These are phyloP conservation scores for Arthrobotrys musiformis DNA, from an alignment of 2,329 filamentous ascomycete genomes.

Conservation along the genomic window DNA sequence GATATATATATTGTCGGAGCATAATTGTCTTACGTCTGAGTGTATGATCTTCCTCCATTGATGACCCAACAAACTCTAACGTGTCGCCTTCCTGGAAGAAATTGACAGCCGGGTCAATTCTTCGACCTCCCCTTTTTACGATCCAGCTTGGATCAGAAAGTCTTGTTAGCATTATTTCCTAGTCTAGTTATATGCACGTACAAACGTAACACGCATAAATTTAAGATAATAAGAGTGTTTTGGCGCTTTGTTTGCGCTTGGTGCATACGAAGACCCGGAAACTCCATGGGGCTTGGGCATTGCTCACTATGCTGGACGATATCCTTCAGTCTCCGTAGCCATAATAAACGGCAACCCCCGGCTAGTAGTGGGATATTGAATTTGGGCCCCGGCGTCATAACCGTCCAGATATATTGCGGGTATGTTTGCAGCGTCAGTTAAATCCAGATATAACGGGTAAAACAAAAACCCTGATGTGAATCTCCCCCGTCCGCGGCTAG, in stretches of 20 bases:
- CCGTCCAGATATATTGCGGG: conserved; percentile 11
- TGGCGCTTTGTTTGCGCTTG: too few relatives aligned
- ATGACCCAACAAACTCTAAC: conserved; percentile 20
- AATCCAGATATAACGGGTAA: conserved; percentile 16
- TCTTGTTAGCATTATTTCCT: neutral
- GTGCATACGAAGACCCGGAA: too few relatives aligned
- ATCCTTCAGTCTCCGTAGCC: neutral
- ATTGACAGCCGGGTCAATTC: neutral
- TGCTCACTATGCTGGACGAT: conserved; percentile 4
- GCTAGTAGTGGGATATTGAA: neutral
- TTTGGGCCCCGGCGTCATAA: neutral
- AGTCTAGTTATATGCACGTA: too few relatives aligned
- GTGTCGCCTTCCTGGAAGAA: conserved; percentile 13
- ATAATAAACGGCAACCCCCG: conserved; percentile 2
- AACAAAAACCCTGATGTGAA: neutral
- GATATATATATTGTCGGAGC: too few relatives aligned
- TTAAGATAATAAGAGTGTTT: too few relatives aligned
- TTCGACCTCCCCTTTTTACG: conserved; percentile 13
- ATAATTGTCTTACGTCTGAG: conserved; percentile 19
- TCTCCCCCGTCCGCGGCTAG: neutral
- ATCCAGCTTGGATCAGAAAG: conserved; percentile 5
- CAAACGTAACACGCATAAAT: too few relatives aligned
- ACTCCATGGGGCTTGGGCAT: too few relatives aligned
- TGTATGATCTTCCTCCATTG: conserved; percentile 15
- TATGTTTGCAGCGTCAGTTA: neutral